Evolutionary conservation across 257 asterid genomes (phyloP).

Genomic region (Solanum pinnatisectum): DNA sequence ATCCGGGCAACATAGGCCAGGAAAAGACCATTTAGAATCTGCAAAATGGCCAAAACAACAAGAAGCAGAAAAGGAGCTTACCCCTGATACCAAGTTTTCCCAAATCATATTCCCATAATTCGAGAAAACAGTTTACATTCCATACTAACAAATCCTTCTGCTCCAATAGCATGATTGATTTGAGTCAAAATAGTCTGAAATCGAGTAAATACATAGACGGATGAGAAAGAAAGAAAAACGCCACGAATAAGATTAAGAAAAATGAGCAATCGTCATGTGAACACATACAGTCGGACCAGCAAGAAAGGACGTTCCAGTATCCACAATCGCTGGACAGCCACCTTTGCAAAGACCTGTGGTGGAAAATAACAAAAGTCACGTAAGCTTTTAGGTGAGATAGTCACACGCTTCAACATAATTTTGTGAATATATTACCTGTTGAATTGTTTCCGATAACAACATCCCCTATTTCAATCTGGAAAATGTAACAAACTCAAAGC

Average conservation of each 20-base stretch:
- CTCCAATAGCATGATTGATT: conserved; percentile 37
- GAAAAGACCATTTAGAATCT: neutral
- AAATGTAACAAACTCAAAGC: neutral
- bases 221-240: neutral
- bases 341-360: conserved; percentile 16
- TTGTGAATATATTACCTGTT: conserved; percentile 11
- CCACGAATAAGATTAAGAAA: neutral
- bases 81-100: conserved; percentile 23
- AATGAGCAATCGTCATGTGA: neutral
- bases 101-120: conserved; percentile 25
- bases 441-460: conserved; percentile 14
- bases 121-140: conserved; percentile 22
- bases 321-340: conserved; percentile 38
- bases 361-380: neutral
- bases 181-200: conserved; percentile 24
- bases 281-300: conserved; percentile 38
- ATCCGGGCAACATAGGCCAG: neutral
- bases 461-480: conserved; percentile 24
- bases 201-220: neutral
- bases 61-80: neutral
- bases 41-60: neutral
- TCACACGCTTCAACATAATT: neutral
- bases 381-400: neutral
- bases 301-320: conserved; percentile 30
- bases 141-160: conserved; percentile 27